Evolutionary conservation across 1,139 yeast genomes (phyloP).

Genomic region (Hansenula anomala): DNA sequence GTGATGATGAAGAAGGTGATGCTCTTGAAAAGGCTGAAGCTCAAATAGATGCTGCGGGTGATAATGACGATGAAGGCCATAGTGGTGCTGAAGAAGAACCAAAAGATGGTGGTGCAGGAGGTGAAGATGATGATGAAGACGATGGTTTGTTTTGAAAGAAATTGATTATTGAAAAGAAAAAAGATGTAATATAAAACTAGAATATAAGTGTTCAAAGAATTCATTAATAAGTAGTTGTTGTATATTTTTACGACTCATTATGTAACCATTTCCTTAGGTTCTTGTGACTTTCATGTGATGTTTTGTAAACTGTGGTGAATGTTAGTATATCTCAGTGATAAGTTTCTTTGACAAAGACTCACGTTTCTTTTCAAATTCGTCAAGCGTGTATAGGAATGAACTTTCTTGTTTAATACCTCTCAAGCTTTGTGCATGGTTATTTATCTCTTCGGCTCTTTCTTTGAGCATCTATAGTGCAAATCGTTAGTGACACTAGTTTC

Average conservation of each 20-base stretch:
- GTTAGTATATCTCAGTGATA: too few relatives aligned
- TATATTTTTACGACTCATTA: conserved; percentile 25
- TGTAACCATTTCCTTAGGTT: conserved; percentile 61
- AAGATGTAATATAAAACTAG: conserved; percentile 5
- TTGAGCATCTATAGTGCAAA: conserved; percentile 48
- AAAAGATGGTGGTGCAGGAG: conserved; percentile 9
- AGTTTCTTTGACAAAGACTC: conserved; percentile 6
- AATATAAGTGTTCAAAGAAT: too few relatives aligned
- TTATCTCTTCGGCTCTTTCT: conserved; percentile 63
- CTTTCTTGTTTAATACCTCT: conserved; percentile 29
- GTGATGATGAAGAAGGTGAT: conserved; percentile 25
- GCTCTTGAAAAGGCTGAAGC: conserved; percentile 17
- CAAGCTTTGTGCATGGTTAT: conserved; percentile 63
- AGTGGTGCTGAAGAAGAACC: conserved; percentile 16
- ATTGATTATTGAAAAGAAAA: conserved; percentile 5
- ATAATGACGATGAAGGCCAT: conserved; percentile 10
- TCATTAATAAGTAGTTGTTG: background rate
- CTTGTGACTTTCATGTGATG: conserved; percentile 57
- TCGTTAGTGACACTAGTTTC: too few relatives aligned
- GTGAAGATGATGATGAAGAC: conserved; percentile 25
- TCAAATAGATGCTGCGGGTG: conserved; percentile 9
- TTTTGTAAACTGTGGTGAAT: conserved; percentile 53
- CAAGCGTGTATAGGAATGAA: conserved; percentile 60
- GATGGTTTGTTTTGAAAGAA: conserved; percentile 18
- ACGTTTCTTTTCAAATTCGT: conserved; percentile 63